Conservation (phyloP, 1,139 yeast genomes). For the Debaryomyces singareniensis region DNA sequence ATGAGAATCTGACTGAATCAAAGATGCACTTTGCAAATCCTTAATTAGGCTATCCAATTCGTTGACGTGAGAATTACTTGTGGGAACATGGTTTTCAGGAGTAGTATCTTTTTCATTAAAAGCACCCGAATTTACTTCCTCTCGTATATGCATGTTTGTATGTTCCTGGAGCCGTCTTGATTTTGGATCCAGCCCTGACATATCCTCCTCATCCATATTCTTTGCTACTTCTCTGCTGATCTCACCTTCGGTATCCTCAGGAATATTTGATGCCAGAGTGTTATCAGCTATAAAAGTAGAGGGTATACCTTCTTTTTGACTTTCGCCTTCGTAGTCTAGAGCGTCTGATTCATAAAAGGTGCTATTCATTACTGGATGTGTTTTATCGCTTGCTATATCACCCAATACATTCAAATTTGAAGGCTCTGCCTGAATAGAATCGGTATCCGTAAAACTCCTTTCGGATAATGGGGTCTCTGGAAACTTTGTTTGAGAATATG, state of each 20-base stretch:
- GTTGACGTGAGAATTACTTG: constrained; percentile 28
- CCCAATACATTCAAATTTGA: constrained; percentile 16
- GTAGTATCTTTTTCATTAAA: constrained; percentile 1
- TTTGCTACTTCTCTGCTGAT: constrained; percentile 9
- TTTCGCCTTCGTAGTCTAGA: background rate
- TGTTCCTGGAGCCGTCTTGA: background rate
- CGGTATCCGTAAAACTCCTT: constrained; percentile 30
- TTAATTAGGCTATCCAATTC: constrained; percentile 15
- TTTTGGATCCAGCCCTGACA: background rate
- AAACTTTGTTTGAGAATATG: constrained; percentile 9
- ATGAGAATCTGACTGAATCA: constrained; percentile 1
- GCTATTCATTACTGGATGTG: background rate
- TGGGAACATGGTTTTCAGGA: constrained; percentile 1
- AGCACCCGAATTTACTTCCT: no score
- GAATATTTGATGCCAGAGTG: background rate
- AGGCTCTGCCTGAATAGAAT: constrained; percentile 34
- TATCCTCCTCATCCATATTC: constrained; percentile 13
- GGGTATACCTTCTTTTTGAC: background rate
- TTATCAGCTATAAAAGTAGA: no score
- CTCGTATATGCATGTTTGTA: background rate
- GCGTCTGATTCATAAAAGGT: no score
- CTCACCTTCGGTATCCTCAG: background rate
- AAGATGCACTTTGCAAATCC: constrained; percentile 25
- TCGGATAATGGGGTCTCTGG: constrained; percentile 30
- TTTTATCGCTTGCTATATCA: constrained; percentile 1